Base-by-base conservation (phyloP, 2,329 filamentous ascomycete genomes). In the Paracorniculantispora psalliotae region DNA sequence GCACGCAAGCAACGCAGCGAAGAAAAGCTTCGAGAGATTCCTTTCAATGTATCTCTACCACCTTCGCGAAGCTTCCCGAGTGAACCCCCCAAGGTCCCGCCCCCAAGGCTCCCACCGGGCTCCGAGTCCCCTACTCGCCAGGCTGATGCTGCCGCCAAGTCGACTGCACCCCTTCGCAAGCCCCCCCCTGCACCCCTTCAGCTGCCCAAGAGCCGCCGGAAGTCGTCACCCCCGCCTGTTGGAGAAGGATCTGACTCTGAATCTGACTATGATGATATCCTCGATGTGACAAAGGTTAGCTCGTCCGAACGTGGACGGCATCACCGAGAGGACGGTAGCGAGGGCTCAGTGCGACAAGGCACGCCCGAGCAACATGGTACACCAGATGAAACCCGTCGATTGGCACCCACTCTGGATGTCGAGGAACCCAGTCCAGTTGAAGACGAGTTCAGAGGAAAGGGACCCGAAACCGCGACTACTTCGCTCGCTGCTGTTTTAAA, bases 111-210 rank as follows among this genome's bases (percentile, higher is more conserved):
- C 2, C 81, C 81, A 9, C 64, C 68, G 17, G 66, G 67, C 17
- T 64, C 69, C 28, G 76, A 80, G 60, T 71, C 80, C 13, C 77
- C 75, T 1, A 75, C 79, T 1, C 69, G 73, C 39, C 64, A 75
- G 15, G 76, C 81, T 35, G 76, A 80, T 28, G 76, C 30, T 23
- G 13, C n/a, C 43, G 15, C 75, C 2, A 67, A 79, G 4, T 70
- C 74, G 10, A 78, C 80, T 61, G 26, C 50, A 2, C 86, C 85
- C 60, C 78, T 81, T 17, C 84, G 92, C 61, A 97, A 96, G 71
- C 84, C 88, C 6, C 92, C 92, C 2, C 93, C 93, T 49, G 90
- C 91, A 13, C 92, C 93, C 2, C 73, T 97, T 57, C 87, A 92
- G 68, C 79, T 97, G 25, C 66, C 67, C 23, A 65, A 72, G 23